Base-by-base conservation (phyloP, 2,329 filamentous ascomycete genomes). In the Trichoderma oligosporum region DNA sequence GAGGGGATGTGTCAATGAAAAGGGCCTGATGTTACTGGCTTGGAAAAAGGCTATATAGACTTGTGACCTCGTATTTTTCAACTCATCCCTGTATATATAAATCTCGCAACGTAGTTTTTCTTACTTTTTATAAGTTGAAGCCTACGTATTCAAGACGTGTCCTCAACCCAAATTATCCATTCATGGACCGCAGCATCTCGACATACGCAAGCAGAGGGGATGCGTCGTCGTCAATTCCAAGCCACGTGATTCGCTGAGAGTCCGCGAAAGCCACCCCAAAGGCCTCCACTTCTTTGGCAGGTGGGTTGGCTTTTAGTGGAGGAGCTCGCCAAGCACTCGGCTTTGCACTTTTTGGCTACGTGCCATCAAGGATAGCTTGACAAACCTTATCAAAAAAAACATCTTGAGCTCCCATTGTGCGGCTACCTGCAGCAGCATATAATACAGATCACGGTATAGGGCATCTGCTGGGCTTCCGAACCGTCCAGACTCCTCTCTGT, bases 261-360 rank as follows among this genome's bases (percentile, higher is more conserved):
- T n/a, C 62, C 82, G 88, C 66, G 16, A 54, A 39, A 38, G 31
- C 48, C 16, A 29, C 31, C 38, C 25, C 12, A 39, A 48, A 8
- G 42, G 45, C 42, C 53, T 56, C 45, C 53, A 56, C 53, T 42
- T 44, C 35, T n/a, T 47, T 53, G 38, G 56, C 39, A 39, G 56
- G 47, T 27, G 38, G 55, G 27, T 53, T 38, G 55, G 39, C 31
- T 54, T 58, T 58, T 58, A 48, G 56, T 44, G 56, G 48, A 57
- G 47, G 48, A 57, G 48, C 46, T 39, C 9, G 48, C 24, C 46
- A 38, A 24, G 18, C 46, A 44, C 33, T 48, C 9, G 44, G 44
- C 44, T 48, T 49, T 56, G 53, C 53, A 48, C 25, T 27, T 56
- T 56, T 31, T 31, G 53, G 53, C 53, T 56, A 56, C 53, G 53